Conservation (phyloP, 495 filamentous ascomycete genomes). For the Delitschia confertaspora region DNA sequence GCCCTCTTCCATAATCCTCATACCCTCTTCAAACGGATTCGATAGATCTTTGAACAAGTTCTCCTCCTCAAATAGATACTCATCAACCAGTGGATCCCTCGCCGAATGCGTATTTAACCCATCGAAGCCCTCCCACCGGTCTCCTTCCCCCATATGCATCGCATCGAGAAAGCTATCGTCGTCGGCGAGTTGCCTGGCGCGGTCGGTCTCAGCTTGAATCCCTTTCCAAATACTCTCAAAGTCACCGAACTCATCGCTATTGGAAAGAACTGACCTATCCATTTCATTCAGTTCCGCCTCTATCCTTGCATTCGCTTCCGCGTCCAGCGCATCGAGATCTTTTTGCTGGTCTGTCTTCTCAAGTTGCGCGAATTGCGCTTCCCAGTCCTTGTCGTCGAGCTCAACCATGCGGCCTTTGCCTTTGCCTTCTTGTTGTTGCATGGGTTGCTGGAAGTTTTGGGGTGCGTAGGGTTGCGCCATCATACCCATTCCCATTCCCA, state of each 20-base stretch:
- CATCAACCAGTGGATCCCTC: constrained; percentile 65
- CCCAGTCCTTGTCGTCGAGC: constrained; percentile 89
- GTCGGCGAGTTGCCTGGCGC: constrained; percentile 58
- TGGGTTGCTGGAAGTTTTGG: constrained; percentile 46
- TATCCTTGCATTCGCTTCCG: constrained; percentile 64
- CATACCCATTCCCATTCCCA: constrained; percentile 39
- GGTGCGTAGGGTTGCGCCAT: constrained; percentile 33
- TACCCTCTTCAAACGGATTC: constrained; percentile 83
- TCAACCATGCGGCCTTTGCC: constrained; percentile 88
- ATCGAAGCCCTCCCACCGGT: constrained; percentile 66
- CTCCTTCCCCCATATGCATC: constrained; percentile 57
- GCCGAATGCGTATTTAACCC: constrained; percentile 46
- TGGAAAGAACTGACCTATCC: constrained; percentile 64
- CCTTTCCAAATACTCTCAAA: constrained; percentile 86
- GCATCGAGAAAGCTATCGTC: constrained; percentile 50
- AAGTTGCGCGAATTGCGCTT: constrained; percentile 86
- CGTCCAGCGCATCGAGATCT: constrained; percentile 50
- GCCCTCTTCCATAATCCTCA: constrained; percentile 81
- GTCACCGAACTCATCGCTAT: constrained; percentile 55
- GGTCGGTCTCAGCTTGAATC: constrained; percentile 69
- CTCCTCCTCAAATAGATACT: constrained; percentile 90
- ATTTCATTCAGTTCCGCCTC: constrained; percentile 84
- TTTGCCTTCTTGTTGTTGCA: constrained; percentile 59
- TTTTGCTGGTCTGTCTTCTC: constrained; percentile 51
- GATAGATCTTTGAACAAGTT: constrained; percentile 70